Base-by-base conservation (phyloP, 2,329 filamentous ascomycete genomes). In the Aspergillus sp. region DNA sequence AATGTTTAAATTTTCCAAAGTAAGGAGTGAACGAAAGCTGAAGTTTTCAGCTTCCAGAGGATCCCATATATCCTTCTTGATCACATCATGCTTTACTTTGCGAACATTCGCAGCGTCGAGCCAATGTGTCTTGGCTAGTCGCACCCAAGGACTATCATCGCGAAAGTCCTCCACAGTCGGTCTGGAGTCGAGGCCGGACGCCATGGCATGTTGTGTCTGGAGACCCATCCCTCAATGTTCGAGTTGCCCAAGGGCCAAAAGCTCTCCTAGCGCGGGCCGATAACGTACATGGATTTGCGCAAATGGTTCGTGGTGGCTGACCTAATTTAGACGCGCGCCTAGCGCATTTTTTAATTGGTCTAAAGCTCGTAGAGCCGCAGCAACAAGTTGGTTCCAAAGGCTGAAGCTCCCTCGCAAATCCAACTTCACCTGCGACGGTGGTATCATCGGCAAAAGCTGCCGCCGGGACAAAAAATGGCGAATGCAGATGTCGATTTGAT, bases 1-100 rank as follows among this genome's bases (percentile, higher is more conserved):
- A 42, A 93, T 86, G 78, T 97, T 95, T 66, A 98, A 77, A 66
- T 92, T 93, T 76, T 99, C 95, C 55, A 99, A 82, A 24, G 90
- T 84, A 63, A 96, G 79, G 20, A 99, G 82, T 5, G 89, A 89
- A 72, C 86, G 89, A 73, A 89, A 86, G 34, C 85, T 81, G 70
- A 97, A 98, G 55, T 85, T 83, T 54, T 92, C 89, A 63, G 87
- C 86, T 75, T 96, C 92, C 66, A 99, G 78, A 55, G 86, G 83
- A 74, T 96, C 90, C 92, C 93, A 99, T 57, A 99, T 87, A 69
- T 90, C 86, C 66, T 86, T 85, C 79, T 96, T 96, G 69, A 99
- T 78, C 47, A 96, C 86, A 62, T 96, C 89, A 51, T 82, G 81
- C 67, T 90, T 93, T 75, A 90, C 89, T 77, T 90, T 87, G 75